phyloP scores from a whole-genome alignment of 169 alveolate genomes.

The Plasmodium blacklocki region DNA sequence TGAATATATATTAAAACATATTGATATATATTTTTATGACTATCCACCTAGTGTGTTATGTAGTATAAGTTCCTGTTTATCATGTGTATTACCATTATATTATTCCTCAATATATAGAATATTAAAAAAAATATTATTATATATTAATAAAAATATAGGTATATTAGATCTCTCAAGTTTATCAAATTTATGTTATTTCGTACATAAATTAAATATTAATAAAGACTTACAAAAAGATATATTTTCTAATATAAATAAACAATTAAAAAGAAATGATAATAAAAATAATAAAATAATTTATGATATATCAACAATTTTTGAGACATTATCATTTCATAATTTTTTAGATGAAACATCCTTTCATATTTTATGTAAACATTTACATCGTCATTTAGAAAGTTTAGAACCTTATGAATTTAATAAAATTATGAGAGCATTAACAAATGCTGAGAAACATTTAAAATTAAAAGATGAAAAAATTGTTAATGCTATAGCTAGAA shows the following conservation, averaged over 20 bases:
- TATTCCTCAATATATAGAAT: conserved; percentile 67
- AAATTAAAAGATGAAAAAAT: conserved; percentile 68
- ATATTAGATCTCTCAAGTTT: conserved; percentile 41
- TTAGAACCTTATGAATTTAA: conserved; percentile 87
- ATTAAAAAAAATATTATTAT: conserved; percentile 55
- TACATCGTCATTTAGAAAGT: conserved; percentile 79
- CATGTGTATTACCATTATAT: conserved; percentile 60
- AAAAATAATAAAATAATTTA: conserved; percentile 31
- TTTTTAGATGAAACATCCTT: conserved; percentile 74
- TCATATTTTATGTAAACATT: conserved; percentile 79
- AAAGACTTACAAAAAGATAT: conserved; percentile 29
- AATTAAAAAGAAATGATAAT: conserved; percentile 37
- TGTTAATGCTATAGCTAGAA: conserved; percentile 79
- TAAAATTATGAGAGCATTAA: conserved; percentile 82
- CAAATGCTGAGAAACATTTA: conserved; percentile 24
- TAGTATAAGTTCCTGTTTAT: conserved; percentile 33
- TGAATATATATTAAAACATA: conserved; percentile 70
- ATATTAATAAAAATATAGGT: conserved; percentile 12
- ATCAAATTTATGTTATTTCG: conserved; percentile 76
- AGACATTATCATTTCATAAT: conserved; percentile 75
- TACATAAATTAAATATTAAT: conserved; percentile 49
- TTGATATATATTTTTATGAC: conserved; percentile 41
- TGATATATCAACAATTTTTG: conserved; percentile 82
- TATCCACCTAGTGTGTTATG: conserved; percentile 73
- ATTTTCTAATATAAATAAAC: conserved; percentile 46